phyloP scores from a whole-genome alignment of 805 yeast species.

The Candida corydali region DNA sequence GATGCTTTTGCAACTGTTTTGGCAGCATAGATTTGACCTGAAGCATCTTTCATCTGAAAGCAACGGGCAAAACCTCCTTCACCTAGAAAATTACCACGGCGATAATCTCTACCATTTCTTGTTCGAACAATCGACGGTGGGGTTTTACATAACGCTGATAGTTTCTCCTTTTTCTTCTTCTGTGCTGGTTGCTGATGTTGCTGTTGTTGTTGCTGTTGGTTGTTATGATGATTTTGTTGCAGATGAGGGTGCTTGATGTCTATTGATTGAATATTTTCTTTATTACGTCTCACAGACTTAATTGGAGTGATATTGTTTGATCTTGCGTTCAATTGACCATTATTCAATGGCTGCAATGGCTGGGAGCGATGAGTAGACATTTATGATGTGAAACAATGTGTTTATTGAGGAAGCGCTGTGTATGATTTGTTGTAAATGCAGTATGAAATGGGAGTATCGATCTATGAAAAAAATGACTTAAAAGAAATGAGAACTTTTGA shows the following conservation, averaged over 20 bases:
- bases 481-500: too few species aligned
- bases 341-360: conserved; percentile 53
- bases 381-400: too few species aligned
- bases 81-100: conserved; percentile 86
- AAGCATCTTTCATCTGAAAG: conserved; percentile 89
- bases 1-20: conserved; percentile 97
- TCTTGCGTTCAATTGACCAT: conserved; percentile 48
- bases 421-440: background rate
- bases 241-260: too few species aligned
- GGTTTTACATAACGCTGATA: conserved; percentile 88
- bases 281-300: conserved; percentile 21
- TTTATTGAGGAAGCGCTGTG: background rate
- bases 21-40: conserved; percentile 88
- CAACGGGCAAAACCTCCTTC: conserved; percentile 99
- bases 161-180: conserved; percentile 81
- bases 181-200: conserved; percentile 13
- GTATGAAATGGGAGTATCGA: background rate
- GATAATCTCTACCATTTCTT: conserved; percentile 81
- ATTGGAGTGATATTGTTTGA: conserved; percentile 32
- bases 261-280: conserved; percentile 16
- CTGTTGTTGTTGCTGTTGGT: conserved; percentile 13
- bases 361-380: too few species aligned
- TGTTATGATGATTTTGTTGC: too few species aligned
- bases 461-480: background rate
- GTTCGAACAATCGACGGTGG: conserved; percentile 93